Percentiles rank a stretch among this genome's conserved stretches.
Conservation (phyloP, 768 basidiomycete genomes). For the Lyophyllum decastes region DNA sequence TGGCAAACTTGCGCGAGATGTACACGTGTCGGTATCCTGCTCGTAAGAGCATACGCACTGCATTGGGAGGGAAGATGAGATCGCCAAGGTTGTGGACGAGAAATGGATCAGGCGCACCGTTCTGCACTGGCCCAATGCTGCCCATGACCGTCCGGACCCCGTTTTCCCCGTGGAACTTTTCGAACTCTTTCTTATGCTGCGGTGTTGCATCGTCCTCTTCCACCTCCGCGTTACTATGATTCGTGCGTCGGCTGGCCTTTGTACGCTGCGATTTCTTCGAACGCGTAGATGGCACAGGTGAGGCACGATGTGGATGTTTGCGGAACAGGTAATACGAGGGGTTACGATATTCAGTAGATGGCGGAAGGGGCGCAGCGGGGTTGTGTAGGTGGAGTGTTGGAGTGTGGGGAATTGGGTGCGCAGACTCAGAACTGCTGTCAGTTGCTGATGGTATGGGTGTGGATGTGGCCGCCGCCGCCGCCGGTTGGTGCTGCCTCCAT, state of each 20-base stretch:
- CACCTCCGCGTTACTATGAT: conserved; percentile 16
- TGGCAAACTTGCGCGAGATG: conserved; percentile 91
- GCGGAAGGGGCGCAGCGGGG: conserved; percentile 58
- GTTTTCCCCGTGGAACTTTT: conserved; percentile 86
- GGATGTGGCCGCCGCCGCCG: conserved; percentile 18
- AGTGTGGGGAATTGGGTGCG: conserved; percentile 25
- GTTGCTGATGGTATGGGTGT: conserved; percentile 23
- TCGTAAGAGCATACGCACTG: conserved; percentile 93
- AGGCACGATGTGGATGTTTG: conserved; percentile 30
- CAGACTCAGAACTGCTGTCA: conserved; percentile 24
- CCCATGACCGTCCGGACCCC: conserved; percentile 94
- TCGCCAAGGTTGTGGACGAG: neutral
- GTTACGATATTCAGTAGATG: conserved; percentile 66
- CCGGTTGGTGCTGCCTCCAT: conserved; percentile 62
- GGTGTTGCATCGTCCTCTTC: conserved; percentile 53
- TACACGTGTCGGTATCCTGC: conserved; percentile 93
- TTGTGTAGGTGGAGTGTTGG: conserved; percentile 69
- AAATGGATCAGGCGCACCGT: conserved; percentile 52
- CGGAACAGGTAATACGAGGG: conserved; percentile 71
- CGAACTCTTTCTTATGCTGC: conserved; percentile 73
- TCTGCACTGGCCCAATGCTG: conserved; percentile 85
- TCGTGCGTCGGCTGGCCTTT: conserved; percentile 35
- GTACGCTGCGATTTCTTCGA: conserved; percentile 42
- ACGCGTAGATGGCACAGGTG: conserved; percentile 37
- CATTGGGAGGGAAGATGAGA: neutral